phyloP scores from a whole-genome alignment of 371 early-diverging fungal species.

The Lichtheimia hyalospora region DNA sequence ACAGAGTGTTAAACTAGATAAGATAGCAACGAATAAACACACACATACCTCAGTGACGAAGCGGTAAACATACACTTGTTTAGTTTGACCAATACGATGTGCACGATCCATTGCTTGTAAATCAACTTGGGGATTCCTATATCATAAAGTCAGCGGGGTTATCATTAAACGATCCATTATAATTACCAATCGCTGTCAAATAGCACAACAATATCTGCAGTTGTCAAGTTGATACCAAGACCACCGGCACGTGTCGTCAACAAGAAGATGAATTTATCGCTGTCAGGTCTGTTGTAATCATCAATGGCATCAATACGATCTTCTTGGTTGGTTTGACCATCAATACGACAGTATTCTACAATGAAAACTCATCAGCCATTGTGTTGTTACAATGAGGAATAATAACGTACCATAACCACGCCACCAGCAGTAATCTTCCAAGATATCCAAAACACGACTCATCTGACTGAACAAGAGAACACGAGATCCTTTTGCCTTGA shows the following conservation, averaged over 20 bases:
- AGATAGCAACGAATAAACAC: neutral
- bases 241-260: conserved; percentile 99
- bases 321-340: conserved; percentile 95
- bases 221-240: conserved; percentile 97
- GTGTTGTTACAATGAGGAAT: neutral
- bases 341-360: conserved; percentile 95
- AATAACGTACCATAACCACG: conserved; percentile 68
- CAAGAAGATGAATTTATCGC: conserved; percentile 95
- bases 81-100: conserved; percentile 99
- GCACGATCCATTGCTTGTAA: conserved; percentile 97
- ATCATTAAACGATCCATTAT: neutral
- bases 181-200: conserved; percentile 97
- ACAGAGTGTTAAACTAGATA: neutral
- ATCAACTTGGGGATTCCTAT: conserved; percentile 93
- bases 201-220: conserved; percentile 97
- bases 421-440: conserved; percentile 98
- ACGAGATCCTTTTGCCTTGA: conserved; percentile 92
- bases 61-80: conserved; percentile 97
- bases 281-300: conserved; percentile 90
- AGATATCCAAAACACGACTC: conserved; percentile 97
- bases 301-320: conserved; percentile 94
- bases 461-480: conserved; percentile 99
- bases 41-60: conserved; percentile 87
- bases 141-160: neutral
- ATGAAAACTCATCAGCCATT: neutral